Evolutionary conservation across 208 protist species (phyloP).

Genomic region (Phytomonas sp.): DNA sequence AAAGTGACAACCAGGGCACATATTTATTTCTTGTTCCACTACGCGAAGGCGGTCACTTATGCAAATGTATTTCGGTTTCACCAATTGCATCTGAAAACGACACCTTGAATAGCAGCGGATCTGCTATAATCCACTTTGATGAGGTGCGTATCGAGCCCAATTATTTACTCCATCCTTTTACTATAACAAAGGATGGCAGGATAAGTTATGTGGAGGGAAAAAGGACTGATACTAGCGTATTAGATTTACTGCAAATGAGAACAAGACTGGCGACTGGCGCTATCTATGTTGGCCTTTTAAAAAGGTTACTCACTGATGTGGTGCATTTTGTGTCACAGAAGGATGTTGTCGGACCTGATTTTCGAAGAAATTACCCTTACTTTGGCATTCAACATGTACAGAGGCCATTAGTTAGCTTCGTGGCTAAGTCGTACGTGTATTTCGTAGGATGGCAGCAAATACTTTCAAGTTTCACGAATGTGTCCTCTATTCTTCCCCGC

Average conservation of each 20-base stretch:
- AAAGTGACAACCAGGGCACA: constrained; percentile 69
- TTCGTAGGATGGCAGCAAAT: constrained; percentile 57
- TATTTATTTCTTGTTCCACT: constrained; percentile 72
- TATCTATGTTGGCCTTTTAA: constrained; percentile 58
- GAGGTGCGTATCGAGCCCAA: constrained; percentile 47
- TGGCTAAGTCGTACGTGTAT: constrained; percentile 72
- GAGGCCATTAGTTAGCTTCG: constrained; percentile 63
- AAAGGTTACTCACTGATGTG: constrained; percentile 51
- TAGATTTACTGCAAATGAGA: constrained; percentile 50
- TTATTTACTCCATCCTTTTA: constrained; percentile 49
- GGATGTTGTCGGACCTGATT: constrained; percentile 61
- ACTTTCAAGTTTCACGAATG: constrained; percentile 41
- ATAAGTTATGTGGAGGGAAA: constrained; percentile 31
- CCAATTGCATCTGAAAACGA: constrained; percentile 43
- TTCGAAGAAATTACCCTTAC: constrained; percentile 71
- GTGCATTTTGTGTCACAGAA: constrained; percentile 54
- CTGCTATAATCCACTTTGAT: constrained; percentile 71
- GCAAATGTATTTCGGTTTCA: background rate
- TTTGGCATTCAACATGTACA: constrained; percentile 84
- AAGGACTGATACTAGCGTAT: constrained; percentile 21
- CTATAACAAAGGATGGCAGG: constrained; percentile 38
- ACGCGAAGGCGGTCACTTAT: constrained; percentile 20
- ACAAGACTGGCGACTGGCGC: constrained; percentile 64
- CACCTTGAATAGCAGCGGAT: constrained; percentile 39
- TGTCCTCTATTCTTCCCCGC: constrained; percentile 19